Percentiles rank a stretch among this genome's conserved stretches.
Evolutionary conservation across 2,329 filamentous ascomycete species (phyloP).

Genomic region (Fusarium agapanthi): DNA sequence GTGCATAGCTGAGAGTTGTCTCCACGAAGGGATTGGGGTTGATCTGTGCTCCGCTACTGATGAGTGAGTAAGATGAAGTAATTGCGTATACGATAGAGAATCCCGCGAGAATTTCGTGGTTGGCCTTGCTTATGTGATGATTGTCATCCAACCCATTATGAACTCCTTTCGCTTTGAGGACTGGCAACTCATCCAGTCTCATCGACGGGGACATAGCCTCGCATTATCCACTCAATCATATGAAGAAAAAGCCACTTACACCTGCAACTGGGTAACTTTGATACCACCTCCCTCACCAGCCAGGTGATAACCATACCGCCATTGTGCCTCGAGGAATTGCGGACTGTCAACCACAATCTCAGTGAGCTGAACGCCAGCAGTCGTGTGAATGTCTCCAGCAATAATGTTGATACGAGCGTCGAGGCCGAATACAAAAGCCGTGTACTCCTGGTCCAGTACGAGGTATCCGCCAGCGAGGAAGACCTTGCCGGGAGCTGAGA

Average conservation of each 20-base stretch:
- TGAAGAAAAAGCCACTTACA: constrained; percentile 64
- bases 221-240: neutral
- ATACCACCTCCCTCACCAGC: constrained; percentile 79
- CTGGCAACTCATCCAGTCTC: neutral
- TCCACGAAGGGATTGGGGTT: constrained; percentile 86
- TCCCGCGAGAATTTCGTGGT: neutral
- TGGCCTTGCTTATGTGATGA: neutral
- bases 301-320: constrained; percentile 84
- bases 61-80: constrained; percentile 25
- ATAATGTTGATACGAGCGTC: constrained; percentile 74
- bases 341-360: constrained; percentile 90
- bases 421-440: constrained; percentile 75
- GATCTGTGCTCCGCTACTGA: constrained; percentile 55
- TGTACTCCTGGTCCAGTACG: constrained; percentile 88
- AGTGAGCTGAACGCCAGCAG: constrained; percentile 68
- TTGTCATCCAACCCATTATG: constrained; percentile 1
- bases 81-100: neutral
- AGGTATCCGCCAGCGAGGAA: constrained; percentile 94
- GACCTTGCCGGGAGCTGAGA: constrained; percentile 96
- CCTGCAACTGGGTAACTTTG: constrained; percentile 78
- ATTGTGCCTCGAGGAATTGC: constrained; percentile 86
- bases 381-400: constrained; percentile 65
- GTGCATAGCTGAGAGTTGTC: constrained; percentile 85
- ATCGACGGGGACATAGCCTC: neutral
- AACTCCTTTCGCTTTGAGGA: neutral